Percentiles rank a stretch among this genome's conserved stretches.
Evolutionary conservation across 495 filamentous ascomycete genomes (phyloP).

Genomic region (Zalerion maritima): DNA sequence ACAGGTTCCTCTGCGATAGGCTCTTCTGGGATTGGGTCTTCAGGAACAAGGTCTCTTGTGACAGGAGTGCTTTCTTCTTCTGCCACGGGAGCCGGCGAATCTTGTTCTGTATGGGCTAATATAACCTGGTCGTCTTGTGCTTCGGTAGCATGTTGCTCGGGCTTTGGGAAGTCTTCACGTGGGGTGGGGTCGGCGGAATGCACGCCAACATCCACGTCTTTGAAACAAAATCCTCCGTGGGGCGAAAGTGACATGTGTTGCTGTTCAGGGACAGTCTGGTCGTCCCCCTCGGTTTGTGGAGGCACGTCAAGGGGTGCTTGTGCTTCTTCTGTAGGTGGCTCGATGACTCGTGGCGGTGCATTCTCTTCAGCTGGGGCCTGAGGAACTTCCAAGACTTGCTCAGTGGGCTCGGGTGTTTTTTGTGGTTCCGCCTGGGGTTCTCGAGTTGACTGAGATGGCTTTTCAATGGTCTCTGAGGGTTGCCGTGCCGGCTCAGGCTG

Average conservation of each 20-base stretch:
- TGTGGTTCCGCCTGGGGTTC: constrained; percentile 2
- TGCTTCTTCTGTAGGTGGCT: constrained; percentile 8
- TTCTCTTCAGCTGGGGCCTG: constrained; percentile 6
- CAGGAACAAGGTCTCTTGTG: constrained; percentile 7
- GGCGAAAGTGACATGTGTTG: neutral
- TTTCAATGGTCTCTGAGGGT: constrained; percentile 5
- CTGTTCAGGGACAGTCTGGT: constrained; percentile 3
- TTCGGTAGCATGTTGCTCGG: too few species aligned
- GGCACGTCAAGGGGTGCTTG: constrained; percentile 6
- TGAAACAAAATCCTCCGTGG: constrained; percentile 11
- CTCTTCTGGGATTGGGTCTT: constrained; percentile 9
- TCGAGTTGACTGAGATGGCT: constrained; percentile 3
- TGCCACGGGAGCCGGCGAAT: constrained; percentile 2
- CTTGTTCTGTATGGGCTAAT: constrained; percentile 8
- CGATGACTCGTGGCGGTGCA: constrained; percentile 8
- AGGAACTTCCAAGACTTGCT: constrained; percentile 7
- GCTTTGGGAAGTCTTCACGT: constrained; percentile 5
- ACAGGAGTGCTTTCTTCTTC: constrained; percentile 10
- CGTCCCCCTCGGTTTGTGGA: constrained; percentile 10
- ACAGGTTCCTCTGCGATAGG: constrained; percentile 1
- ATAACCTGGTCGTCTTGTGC: constrained; percentile 6
- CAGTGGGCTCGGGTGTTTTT: constrained; percentile 7
- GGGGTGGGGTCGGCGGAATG: constrained; percentile 13
- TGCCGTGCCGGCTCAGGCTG: constrained; percentile 3
- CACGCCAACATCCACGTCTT: constrained; percentile 12